Base-by-base conservation (phyloP, 208 protist species). In the Acanthamoeba triangularis region DNA sequence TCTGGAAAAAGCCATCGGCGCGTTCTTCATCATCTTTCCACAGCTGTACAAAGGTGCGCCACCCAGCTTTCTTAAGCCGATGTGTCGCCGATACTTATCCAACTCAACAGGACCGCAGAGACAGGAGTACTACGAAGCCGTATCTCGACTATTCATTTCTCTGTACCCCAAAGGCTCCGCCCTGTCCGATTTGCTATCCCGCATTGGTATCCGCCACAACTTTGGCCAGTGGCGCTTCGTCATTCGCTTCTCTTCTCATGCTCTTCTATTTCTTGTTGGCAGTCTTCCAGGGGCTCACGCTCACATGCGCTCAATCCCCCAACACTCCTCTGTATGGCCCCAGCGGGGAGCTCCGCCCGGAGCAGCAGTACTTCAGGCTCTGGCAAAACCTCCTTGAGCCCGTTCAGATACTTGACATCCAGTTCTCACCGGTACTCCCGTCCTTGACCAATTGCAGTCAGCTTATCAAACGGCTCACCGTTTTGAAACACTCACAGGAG, bases 21-120 rank as follows among this genome's bases (percentile, higher is more conserved):
- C 91, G 6, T 94, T 94, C 91, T 94, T 94, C 91, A 80, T 94
- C 74, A 94, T 94, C 35, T 94, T 94, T 67, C 91, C 91, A 35
- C 91, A 94, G n/a, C 69, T 94, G 25, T 28, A 85, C 69, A 94
- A 94, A 28, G 37, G 72, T 85, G 30, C 2, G 65, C 37, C 10
- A 2, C 69, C 10, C n/a, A n/a, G n/a, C n/a, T n/a, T n/a, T n/a
- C n/a, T n/a, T n/a, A n/a, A n/a, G n/a, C n/a, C n/a, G n/a, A n/a
- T n/a, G n/a, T n/a, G n/a, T n/a, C n/a, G n/a, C n/a, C n/a, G n/a
- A n/a, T n/a, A 16, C 85, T 92, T 1, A 69, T 30, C 28, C 8
- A 69, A 52, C 37, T 44, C 20, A 23, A 13, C 65, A 93, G 87
- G 41, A 23, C 69, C 91, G 20, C 91, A 94, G 37, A n/a, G 91